phyloP scores from a whole-genome alignment of 768 basidiomycete species.

The Phylloporus sp. region DNA sequence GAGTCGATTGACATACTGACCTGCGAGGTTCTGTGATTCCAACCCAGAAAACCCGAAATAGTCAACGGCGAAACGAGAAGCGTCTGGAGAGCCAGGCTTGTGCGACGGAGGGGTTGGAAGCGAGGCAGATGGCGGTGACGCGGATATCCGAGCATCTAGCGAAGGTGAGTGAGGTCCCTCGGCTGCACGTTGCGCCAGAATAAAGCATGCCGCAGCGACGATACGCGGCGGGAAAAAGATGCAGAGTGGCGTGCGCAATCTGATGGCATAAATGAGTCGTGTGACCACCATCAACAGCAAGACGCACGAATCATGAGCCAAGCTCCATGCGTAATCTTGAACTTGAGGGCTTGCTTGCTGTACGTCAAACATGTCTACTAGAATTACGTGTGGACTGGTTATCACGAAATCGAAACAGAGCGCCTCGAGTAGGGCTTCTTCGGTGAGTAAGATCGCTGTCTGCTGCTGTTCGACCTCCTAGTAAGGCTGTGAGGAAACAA shows the following conservation, averaged over 20 bases:
- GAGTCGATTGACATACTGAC: constrained; percentile 34
- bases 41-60: constrained; percentile 59
- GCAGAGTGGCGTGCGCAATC: constrained; percentile 79
- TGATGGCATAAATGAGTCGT: constrained; percentile 27
- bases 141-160: constrained; percentile 69
- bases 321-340: constrained; percentile 80
- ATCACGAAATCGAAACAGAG: constrained; percentile 85
- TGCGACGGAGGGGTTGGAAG: constrained; percentile 80
- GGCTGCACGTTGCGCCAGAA: constrained; percentile 67
- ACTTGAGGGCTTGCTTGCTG: constrained; percentile 44
- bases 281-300: background rate
- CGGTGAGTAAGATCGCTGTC: constrained; percentile 62
- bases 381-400: constrained; percentile 68
- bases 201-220: constrained; percentile 73
- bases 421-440: constrained; percentile 77
- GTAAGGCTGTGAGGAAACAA: background rate
- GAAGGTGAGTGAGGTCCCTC: constrained; percentile 75
- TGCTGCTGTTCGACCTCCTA: constrained; percentile 78
- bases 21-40: constrained; percentile 58
- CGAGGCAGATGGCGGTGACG: constrained; percentile 67
- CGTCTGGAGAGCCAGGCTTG: constrained; percentile 68
- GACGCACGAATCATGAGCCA: constrained; percentile 83
- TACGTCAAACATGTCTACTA: constrained; percentile 69
- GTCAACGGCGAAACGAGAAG: constrained; percentile 63
- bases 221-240: constrained; percentile 64